A percentile compares a stretch with the other conserved stretches of the same genome.
These are phyloP conservation scores for Tylopilus vinaceipallidus DNA, from an alignment of 768 basidiomycete genomes.

Conservation along the genomic window DNA sequence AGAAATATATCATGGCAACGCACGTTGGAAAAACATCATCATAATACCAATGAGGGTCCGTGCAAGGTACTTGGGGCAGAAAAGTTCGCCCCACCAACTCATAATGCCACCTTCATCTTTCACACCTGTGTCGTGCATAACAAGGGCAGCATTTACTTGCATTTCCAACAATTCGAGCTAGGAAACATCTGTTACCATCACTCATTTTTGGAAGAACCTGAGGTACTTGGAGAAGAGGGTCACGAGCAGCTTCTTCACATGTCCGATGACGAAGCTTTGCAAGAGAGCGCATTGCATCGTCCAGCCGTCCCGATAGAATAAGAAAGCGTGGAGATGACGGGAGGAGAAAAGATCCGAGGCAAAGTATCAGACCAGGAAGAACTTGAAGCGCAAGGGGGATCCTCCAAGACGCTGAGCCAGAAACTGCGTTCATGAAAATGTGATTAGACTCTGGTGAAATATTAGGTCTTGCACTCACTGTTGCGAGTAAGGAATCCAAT, in stretches of 20 bases:
- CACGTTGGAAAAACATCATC: slow-evolving; percentile 85
- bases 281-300: slow-evolving; percentile 59
- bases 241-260: slow-evolving; percentile 43
- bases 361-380: slow-evolving; percentile 65
- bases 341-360: slow-evolving; percentile 51
- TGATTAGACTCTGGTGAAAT: not conserved
- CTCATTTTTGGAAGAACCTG: not conserved
- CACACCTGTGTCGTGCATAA: slow-evolving; percentile 35
- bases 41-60: slow-evolving; percentile 69
- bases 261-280: slow-evolving; percentile 48
- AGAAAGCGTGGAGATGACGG: slow-evolving; percentile 51
- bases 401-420: slow-evolving; percentile 68
- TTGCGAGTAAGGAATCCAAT: slow-evolving; percentile 70
- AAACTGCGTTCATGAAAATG: slow-evolving; percentile 37
- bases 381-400: slow-evolving; percentile 74
- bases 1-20: slow-evolving; percentile 23
- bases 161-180: slow-evolving; percentile 78
- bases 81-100: slow-evolving; percentile 55
- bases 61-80: slow-evolving; percentile 49
- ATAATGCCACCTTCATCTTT: slow-evolving; percentile 16
- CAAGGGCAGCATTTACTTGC: slow-evolving; percentile 60
- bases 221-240: slow-evolving; percentile 51
- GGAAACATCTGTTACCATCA: not conserved
- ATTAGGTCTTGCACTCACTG: slow-evolving; percentile 37
- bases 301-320: slow-evolving; percentile 46